Conservation (phyloP, 139 green algal genomes). For the Chlamydomonas asymmetrica region DNA sequence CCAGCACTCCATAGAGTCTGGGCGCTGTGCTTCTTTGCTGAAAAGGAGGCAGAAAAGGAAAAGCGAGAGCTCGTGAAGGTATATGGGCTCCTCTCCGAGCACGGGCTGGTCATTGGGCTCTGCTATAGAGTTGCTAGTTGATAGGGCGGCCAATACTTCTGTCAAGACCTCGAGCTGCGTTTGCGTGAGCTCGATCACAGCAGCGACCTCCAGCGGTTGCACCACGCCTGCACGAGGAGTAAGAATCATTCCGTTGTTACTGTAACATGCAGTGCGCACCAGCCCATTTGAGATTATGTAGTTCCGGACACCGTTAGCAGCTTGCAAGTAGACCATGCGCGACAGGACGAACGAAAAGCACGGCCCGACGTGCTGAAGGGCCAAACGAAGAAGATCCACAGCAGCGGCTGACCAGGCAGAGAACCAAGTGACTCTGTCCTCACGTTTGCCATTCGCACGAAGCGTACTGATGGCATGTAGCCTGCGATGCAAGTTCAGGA, state of each 20-base stretch:
- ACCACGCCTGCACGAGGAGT: constrained; percentile 46
- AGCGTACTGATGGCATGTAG: constrained; percentile 30
- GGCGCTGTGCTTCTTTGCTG: constrained; percentile 54
- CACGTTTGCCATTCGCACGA: constrained; percentile 34
- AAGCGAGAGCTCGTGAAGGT: constrained; percentile 66
- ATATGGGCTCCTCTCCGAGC: constrained; percentile 26
- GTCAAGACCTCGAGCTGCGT: constrained; percentile 46
- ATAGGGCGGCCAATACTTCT: constrained; percentile 33
- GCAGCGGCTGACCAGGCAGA: too few relatives aligned
- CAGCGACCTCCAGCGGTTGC: constrained; percentile 7
- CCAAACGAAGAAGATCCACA: too few relatives aligned
- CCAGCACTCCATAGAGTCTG: constrained; percentile 76
- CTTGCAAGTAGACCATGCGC: too few relatives aligned
- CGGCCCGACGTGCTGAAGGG: too few relatives aligned
- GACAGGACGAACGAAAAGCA: too few relatives aligned
- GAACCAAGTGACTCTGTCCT: constrained; percentile 30
- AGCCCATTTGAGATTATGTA: too few relatives aligned
- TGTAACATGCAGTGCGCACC: neutral
- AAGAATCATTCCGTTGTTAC: neutral
- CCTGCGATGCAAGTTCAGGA: constrained; percentile 35
- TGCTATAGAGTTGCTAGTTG: constrained; percentile 7
- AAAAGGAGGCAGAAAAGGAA: constrained; percentile 77
- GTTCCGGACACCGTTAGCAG: too few relatives aligned
- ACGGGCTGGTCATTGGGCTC: neutral
- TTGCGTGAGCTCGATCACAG: constrained; percentile 35